A percentile compares a stretch with the other conserved stretches of the same genome.
phyloP scores from a whole-genome alignment of 345 rosid species.

The Abelmoschus esculentus region DNA sequence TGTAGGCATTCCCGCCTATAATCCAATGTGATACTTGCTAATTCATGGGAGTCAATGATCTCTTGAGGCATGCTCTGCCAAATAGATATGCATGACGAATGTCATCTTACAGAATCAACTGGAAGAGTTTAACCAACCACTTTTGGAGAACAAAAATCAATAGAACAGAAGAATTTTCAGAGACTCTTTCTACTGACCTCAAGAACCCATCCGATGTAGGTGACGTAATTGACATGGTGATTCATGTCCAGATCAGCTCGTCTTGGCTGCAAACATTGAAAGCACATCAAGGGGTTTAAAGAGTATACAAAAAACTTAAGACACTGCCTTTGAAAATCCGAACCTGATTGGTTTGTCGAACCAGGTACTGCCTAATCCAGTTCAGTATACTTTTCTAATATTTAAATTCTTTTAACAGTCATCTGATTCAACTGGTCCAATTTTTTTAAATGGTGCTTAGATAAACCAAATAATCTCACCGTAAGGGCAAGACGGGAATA shows the following conservation, averaged over 20 bases:
- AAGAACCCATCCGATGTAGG: slow-evolving; percentile 90
- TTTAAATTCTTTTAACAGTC: too few relatives aligned
- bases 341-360: background rate
- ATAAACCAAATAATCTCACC: slow-evolving; percentile 29
- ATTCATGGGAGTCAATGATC: slow-evolving; percentile 74
- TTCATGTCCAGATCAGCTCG: slow-evolving; percentile 98
- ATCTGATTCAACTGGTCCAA: background rate
- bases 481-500: slow-evolving; percentile 66
- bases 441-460: background rate
- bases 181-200: slow-evolving; percentile 46
- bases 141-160: background rate
- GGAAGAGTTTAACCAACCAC: background rate
- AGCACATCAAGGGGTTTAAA: background rate
- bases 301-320: background rate
- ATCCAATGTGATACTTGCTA: slow-evolving; percentile 74
- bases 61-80: slow-evolving; percentile 95
- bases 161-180: background rate
- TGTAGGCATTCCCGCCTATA: slow-evolving; percentile 91
- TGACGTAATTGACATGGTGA: slow-evolving; percentile 87
- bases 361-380: background rate
- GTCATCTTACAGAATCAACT: background rate
- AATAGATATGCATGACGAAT: background rate
- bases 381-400: background rate
- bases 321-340: background rate
- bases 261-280: slow-evolving; percentile 47